A percentile compares a stretch with the other conserved stretches of the same genome.
These are phyloP conservation scores for Elymus sibiricus DNA, from an alignment of 176 grass and related monocot genomes.

Conservation along the genomic window DNA sequence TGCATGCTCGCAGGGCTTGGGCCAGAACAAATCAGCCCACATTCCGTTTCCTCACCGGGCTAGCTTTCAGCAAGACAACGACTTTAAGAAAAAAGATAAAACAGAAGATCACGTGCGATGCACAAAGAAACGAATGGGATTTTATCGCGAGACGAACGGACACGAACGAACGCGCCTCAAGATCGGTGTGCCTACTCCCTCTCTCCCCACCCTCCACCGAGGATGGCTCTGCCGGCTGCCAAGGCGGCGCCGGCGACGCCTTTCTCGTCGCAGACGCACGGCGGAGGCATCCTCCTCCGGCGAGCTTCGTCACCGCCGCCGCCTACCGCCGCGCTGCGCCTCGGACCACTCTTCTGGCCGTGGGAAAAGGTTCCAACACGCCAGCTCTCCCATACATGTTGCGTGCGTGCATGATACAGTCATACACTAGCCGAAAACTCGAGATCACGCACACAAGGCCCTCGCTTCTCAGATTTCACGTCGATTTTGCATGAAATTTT, in stretches of 20 bases:
- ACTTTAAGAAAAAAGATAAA: too few relatives aligned
- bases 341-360: conserved; percentile 91
- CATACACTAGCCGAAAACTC: neutral
- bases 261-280: neutral
- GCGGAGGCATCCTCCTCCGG: neutral
- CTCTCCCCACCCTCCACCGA: neutral
- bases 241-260: conserved; percentile 1
- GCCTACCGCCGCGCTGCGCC: conserved; percentile 35
- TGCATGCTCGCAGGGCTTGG: neutral
- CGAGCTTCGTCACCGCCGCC: neutral
- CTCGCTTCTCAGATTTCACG: neutral
- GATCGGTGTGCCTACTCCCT: neutral
- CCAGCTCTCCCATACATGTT: neutral
- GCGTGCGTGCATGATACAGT: neutral
- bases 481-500: neutral
- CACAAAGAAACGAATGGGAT: neutral
- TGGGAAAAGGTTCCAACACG: conserved; percentile 70
- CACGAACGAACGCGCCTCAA: neutral
- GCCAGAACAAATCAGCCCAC: neutral
- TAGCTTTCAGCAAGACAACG: too few relatives aligned
- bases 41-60: neutral
- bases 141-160: conserved; percentile 41
- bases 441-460: neutral
- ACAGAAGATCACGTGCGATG: neutral
- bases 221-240: conserved; percentile 26